Percentiles rank a stretch among this genome's conserved stretches.
Evolutionary conservation across 176 grass and related monocot species (phyloP).

Genomic region (Neostapfia colusana): DNA sequence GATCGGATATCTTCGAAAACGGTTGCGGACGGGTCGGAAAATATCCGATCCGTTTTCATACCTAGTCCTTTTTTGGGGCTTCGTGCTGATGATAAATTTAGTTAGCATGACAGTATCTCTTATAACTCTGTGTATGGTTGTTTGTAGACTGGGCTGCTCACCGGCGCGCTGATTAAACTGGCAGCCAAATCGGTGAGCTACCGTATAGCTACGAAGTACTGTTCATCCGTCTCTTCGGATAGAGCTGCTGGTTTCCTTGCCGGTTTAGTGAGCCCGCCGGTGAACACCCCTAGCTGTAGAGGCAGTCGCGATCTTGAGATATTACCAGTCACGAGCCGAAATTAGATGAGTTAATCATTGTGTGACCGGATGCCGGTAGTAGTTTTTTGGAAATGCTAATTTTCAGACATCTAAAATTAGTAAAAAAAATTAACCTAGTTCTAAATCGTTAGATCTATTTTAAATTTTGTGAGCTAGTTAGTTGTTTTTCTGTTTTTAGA

Average conservation of each 20-base stretch:
- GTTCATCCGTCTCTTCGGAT: neutral
- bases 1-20: too few species aligned
- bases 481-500: too few species aligned
- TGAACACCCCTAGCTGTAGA: slow-evolving; percentile 8
- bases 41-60: too few species aligned
- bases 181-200: neutral
- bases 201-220: neutral
- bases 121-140: slow-evolving; percentile 20
- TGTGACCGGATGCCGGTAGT: neutral
- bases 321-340: neutral
- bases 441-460: too few species aligned
- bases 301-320: slow-evolving; percentile 25
- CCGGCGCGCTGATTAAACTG: neutral
- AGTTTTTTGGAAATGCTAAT: too few species aligned
- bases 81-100: slow-evolving; percentile 26
- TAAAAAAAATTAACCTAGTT: too few species aligned
- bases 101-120: slow-evolving; percentile 31
- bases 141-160: neutral
- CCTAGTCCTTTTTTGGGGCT: too few species aligned
- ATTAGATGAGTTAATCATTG: neutral
- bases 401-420: too few species aligned
- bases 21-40: too few species aligned
- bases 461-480: too few species aligned
- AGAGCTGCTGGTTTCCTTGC: neutral
- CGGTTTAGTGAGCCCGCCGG: neutral